A percentile compares a stretch with the other conserved stretches of the same genome.
Conservation (phyloP, 208 protist genomes). For the Trypanosoma theileri region DNA sequence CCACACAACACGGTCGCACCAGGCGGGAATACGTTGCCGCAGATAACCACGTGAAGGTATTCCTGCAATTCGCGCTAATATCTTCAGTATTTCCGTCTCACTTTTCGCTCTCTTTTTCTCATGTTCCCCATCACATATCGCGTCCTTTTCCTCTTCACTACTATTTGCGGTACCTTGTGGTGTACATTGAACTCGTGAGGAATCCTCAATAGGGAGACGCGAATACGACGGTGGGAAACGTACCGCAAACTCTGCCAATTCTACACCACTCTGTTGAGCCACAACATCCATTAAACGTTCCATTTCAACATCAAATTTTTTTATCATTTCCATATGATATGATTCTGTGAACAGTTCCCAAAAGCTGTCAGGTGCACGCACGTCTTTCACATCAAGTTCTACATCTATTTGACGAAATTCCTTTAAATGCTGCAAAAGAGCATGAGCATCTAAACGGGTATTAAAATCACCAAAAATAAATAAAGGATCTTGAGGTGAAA, state of each 20-base stretch:
- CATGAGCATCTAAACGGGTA: conserved; percentile 53
- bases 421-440: conserved; percentile 38
- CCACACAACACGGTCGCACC: conserved; percentile 85
- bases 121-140: background rate
- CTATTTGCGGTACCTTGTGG: background rate
- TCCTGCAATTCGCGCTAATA: conserved; percentile 11
- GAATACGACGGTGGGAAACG: conserved; percentile 69
- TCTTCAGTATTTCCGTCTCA: background rate
- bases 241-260: conserved; percentile 65
- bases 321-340: conserved; percentile 24
- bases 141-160: background rate
- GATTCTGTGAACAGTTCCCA: conserved; percentile 50
- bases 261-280: conserved; percentile 44
- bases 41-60: conserved; percentile 31
- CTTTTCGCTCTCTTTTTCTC: background rate
- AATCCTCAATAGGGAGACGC: conserved; percentile 32
- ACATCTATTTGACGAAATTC: conserved; percentile 40
- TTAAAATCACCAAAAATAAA: conserved; percentile 85
- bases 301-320: conserved; percentile 51
- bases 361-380: conserved; percentile 51
- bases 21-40: conserved; percentile 66
- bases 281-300: conserved; percentile 53
- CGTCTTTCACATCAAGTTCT: conserved; percentile 35
- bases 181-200: background rate
- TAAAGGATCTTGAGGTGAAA: conserved; percentile 57